Conservation (phyloP, 129 eudicot genomes). For the Arctium minus region DNA sequence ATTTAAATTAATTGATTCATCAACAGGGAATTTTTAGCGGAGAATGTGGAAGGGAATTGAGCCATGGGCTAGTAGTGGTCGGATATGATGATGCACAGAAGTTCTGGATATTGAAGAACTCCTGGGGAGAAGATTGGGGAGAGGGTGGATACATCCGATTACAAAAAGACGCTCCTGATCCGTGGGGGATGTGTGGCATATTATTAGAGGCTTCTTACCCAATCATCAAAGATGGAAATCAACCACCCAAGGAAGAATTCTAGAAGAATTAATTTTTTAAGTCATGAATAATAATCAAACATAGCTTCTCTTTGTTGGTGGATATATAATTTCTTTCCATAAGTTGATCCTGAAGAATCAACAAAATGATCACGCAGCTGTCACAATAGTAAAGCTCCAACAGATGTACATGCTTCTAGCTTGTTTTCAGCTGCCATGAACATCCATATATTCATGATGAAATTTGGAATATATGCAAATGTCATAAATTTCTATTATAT, state of each 20-base stretch:
- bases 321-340: no score
- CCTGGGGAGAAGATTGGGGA: slow-evolving; percentile 34
- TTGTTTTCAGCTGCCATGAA: no score
- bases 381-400: no score
- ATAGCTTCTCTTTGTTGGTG: no score
- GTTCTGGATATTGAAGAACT: slow-evolving; percentile 52
- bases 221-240: not conserved
- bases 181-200: slow-evolving; percentile 23
- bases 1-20: no score
- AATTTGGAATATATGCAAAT: no score
- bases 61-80: not conserved
- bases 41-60: not conserved
- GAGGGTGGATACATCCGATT: slow-evolving; percentile 53
- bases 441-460: no score
- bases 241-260: not conserved
- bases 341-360: no score
- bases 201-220: slow-evolving; percentile 24
- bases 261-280: not conserved
- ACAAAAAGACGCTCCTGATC: not conserved
- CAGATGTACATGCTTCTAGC: no score
- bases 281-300: no score
- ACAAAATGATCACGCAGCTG: no score
- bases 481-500: no score
- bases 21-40: slow-evolving; percentile 57
- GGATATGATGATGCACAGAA: slow-evolving; percentile 38